phyloP scores from a whole-genome alignment of 2,329 filamentous ascomycete genomes.

The Aspergillus chevalieri region DNA sequence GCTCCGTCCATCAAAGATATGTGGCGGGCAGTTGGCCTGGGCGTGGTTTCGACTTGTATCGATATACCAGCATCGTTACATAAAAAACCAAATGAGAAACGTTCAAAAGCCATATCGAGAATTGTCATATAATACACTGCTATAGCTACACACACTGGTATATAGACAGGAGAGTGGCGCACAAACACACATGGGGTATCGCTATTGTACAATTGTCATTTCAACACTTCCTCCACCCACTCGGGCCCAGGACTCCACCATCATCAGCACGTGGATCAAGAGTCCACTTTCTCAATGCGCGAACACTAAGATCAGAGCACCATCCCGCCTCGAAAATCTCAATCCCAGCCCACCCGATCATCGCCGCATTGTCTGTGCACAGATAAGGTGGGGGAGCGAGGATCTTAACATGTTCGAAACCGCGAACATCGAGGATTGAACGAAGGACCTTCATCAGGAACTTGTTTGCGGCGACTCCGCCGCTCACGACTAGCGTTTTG shows the following conservation, averaged over 20 bases:
- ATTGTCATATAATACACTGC: not conserved
- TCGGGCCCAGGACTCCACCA: constrained; percentile 61
- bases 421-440: constrained; percentile 59
- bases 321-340: constrained; percentile 86
- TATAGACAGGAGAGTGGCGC: constrained; percentile 3
- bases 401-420: constrained; percentile 56
- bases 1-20: not conserved
- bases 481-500: constrained; percentile 70
- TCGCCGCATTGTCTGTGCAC: constrained; percentile 94
- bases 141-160: not conserved
- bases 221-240: constrained; percentile 45
- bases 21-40: not conserved
- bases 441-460: constrained; percentile 66
- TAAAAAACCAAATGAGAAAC: not conserved
- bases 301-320: constrained; percentile 54
- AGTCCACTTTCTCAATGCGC: constrained; percentile 64
- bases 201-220: constrained; percentile 15
- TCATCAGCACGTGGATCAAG: constrained; percentile 58
- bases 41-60: not conserved
- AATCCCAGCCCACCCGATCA: constrained; percentile 90
- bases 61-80: not conserved
- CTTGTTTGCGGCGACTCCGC: constrained; percentile 81
- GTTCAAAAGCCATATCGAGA: not conserved
- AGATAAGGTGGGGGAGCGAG: constrained; percentile 68
- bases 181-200: constrained; percentile 10